Evolutionary conservation across 2,329 filamentous ascomycete genomes (phyloP), one percentile per base, ranked within the genome.

Genomic region (Aspergillus carbonarius): DNA sequence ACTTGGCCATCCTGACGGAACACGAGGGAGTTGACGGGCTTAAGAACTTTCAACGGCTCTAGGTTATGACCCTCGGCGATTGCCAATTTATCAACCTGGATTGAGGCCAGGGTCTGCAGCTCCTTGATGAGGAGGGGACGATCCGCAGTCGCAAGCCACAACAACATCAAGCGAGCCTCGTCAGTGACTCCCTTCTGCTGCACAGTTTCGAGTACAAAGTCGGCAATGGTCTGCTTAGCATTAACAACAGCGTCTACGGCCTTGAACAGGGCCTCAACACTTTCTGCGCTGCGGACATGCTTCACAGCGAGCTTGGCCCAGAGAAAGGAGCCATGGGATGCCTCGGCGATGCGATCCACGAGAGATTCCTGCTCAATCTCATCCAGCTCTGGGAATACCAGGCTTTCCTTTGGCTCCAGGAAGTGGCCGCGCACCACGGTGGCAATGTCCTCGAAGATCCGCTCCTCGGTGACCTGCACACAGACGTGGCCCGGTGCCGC

Each of bases 281-380:
- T 57, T 7, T 62, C 56, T 57, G 74, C 74, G n/a, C 62, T 59
- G 18, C 69, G 66, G 27, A 71, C 60, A 15, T 63, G 64, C 60
- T 73, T 74, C 1, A 70, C 55, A 8, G 68, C 70, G 6, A 77
- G 66, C 60, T 75, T 78, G 4, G 73, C 75, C 71, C 73, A 76
- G 0, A 77, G 68, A 57, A 78, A 76, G 5, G 75, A 77, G 8
- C 74, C 71, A 9, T 70, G 65, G 5, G 75, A 67, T 9, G 69
- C 72, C 30, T 74, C 66, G 1, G 69, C 62, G 35, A 78, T 67
- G 2, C 66, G 66, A n/a, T 68, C 68, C 18, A 75, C 63, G 0
- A 68, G 56, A 0, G 67, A 66, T 50, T 77, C 75, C 46, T 71
- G 72, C 35, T 74, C 69, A 5, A 70, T 58, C 37, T 74, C 68